Base-by-base conservation (phyloP, 2,329 filamentous ascomycete species). In the Claviceps paspali region DNA sequence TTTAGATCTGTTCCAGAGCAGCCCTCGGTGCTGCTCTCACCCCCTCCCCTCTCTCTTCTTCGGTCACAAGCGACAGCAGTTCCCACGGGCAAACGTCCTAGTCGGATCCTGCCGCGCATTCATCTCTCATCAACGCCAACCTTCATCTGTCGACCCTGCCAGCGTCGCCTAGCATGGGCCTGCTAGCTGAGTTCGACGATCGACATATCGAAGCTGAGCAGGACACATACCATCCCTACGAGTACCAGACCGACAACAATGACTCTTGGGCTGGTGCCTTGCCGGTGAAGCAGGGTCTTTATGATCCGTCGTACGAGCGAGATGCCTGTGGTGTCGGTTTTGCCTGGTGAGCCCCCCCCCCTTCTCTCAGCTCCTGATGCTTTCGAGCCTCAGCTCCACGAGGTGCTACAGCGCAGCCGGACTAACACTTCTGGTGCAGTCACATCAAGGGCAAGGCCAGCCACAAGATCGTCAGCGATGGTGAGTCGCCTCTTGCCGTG, bases 291-390 rank as follows among this genome's bases (percentile, higher is more conserved):
- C 88, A 96, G 78, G 91, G 88, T 71, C 76, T 98, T 36, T 98
- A 98, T 59, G 87, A 96, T 65, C 91, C 91, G 45, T 77, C 79
- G 59, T 76, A 92, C 47, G 91, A 96, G 66, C 96, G 96, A 63
- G 91, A 98, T 87, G 87, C 91, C 49, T 98, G 91, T 57, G 91
- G 91, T 82, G 91, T 98, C 54, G 91, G 91, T 60, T 98, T 98
- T 64, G 85, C 88, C 63, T 93, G 88, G 85, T 92, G 70, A 67
- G 77, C 52, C n/a, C n/a, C 8, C n/a, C 9, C 5, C 14, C n/a
- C 30, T n/a, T 2, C 12, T 3, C 2, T n/a, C n/a, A n/a, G n/a
- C n/a, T n/a, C n/a, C n/a, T n/a, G n/a, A n/a, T n/a, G n/a, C n/a
- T n/a, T n/a, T n/a, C n/a, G n/a, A n/a, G n/a, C n/a, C n/a, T n/a